Conservation (phyloP, 192 early-diverging fungal genomes). For the Coemansia guatemalensis region DNA sequence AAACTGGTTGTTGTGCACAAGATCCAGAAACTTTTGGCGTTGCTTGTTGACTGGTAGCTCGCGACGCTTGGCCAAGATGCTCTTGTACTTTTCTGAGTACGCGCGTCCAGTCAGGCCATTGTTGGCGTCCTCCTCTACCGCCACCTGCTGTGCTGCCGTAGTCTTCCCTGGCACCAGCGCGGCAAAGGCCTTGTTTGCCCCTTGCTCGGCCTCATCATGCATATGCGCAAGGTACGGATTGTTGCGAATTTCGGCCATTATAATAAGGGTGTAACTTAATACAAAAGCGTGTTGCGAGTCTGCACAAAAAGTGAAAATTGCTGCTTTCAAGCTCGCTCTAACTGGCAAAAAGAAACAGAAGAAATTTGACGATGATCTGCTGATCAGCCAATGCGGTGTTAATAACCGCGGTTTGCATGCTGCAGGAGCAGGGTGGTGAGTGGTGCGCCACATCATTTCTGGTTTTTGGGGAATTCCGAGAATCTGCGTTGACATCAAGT, state of each 20-base stretch:
- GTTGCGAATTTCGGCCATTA: slow-evolving; percentile 39
- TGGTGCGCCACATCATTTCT: no score
- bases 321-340: no score
- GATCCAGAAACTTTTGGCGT: slow-evolving; percentile 83
- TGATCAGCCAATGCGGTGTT: no score
- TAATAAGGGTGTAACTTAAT: neutral
- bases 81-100: slow-evolving; percentile 80
- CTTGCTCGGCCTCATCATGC: slow-evolving; percentile 21
- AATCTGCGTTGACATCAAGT: no score
- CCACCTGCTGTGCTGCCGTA: slow-evolving; percentile 81
- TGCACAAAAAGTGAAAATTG: no score
- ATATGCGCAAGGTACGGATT: slow-evolving; percentile 55
- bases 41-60: slow-evolving; percentile 94
- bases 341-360: no score
- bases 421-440: no score
- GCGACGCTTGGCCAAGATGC: slow-evolving; percentile 83
- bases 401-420: no score
- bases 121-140: slow-evolving; percentile 63
- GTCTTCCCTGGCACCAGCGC: slow-evolving; percentile 37
- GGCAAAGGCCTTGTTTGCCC: slow-evolving; percentile 32
- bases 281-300: no score
- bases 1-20: slow-evolving; percentile 93
- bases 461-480: no score
- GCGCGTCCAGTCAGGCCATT: slow-evolving; percentile 83
- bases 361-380: no score